phyloP scores from a whole-genome alignment of 192 early-diverging fungal genomes.

The Geranomyces variabilis region DNA sequence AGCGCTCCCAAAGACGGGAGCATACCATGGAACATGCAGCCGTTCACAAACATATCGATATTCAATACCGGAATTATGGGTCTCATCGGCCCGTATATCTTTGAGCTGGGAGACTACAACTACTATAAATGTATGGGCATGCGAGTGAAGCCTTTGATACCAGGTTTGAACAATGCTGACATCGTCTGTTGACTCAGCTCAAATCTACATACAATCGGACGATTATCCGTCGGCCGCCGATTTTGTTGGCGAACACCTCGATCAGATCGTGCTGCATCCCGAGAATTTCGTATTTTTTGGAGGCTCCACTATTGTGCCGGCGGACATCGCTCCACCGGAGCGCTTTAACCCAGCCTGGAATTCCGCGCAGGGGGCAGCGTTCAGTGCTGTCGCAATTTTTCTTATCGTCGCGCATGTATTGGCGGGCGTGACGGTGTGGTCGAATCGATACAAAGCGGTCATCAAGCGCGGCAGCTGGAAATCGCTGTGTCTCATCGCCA shows the following conservation, averaged over 20 bases:
- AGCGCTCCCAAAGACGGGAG: not conserved
- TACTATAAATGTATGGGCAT: too few relatives aligned
- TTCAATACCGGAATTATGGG: conserved; percentile 7
- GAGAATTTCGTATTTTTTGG: not conserved
- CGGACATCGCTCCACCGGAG: not conserved
- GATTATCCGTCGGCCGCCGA: too few relatives aligned
- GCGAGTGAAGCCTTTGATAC: not conserved
- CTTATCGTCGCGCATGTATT: not conserved
- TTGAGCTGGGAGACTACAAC: not conserved
- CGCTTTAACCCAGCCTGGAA: conserved; percentile 10
- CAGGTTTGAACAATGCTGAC: not conserved
- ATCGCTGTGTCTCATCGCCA: not conserved
- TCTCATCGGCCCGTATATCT: conserved; percentile 2
- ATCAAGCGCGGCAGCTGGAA: conserved; percentile 20
- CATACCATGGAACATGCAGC: not conserved
- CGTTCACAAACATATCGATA: conserved; percentile 4
- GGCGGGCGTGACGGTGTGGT: not conserved
- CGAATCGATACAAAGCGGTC: not conserved
- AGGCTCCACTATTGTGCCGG: not conserved
- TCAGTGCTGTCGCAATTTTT: not conserved
- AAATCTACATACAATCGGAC: not conserved
- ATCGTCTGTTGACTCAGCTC: not conserved
- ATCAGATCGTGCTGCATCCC: not conserved
- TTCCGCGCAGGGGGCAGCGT: not conserved
- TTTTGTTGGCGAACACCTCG: too few relatives aligned